Conservation (phyloP, 768 basidiomycete genomes). For the Tylopilus felleus region DNA sequence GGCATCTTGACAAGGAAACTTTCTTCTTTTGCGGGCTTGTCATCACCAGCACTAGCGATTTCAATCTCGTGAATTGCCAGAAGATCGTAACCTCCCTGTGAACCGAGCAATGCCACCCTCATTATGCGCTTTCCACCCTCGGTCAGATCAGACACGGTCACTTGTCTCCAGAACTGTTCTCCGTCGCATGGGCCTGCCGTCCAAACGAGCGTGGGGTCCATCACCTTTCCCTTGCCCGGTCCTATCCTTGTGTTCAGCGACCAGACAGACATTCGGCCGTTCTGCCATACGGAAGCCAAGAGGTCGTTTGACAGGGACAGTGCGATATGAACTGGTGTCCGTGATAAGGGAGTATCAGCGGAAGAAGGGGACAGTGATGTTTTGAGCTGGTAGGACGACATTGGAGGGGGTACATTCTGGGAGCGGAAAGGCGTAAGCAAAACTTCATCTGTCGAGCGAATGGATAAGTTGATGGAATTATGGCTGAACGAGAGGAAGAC, state of each 20-base stretch:
- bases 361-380: constrained; percentile 12
- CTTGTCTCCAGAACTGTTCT: constrained; percentile 29
- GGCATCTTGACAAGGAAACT: constrained; percentile 27
- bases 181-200: constrained; percentile 21
- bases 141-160: constrained; percentile 17
- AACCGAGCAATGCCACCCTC: constrained; percentile 40
- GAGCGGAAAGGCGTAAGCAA: constrained; percentile 90
- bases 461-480: not conserved
- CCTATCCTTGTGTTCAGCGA: constrained; percentile 59
- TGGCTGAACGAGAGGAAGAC: constrained; percentile 24
- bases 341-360: not conserved
- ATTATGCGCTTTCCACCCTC: constrained; percentile 1
- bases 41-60: not conserved
- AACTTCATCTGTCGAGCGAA: constrained; percentile 50
- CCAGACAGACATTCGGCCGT: constrained; percentile 69
- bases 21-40: constrained; percentile 1
- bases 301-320: constrained; percentile 58
- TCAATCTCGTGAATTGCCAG: constrained; percentile 28
- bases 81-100: constrained; percentile 32
- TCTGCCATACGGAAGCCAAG: constrained; percentile 66
- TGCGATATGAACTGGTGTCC: constrained; percentile 60
- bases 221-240: constrained; percentile 53
- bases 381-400: constrained; percentile 64
- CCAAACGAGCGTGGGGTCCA: constrained; percentile 50
- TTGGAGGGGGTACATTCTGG: constrained; percentile 98